A percentile compares a stretch with the other conserved stretches of the same genome.
Conservation (phyloP, 768 basidiomycete species). For the Favolaschia claudopus region DNA sequence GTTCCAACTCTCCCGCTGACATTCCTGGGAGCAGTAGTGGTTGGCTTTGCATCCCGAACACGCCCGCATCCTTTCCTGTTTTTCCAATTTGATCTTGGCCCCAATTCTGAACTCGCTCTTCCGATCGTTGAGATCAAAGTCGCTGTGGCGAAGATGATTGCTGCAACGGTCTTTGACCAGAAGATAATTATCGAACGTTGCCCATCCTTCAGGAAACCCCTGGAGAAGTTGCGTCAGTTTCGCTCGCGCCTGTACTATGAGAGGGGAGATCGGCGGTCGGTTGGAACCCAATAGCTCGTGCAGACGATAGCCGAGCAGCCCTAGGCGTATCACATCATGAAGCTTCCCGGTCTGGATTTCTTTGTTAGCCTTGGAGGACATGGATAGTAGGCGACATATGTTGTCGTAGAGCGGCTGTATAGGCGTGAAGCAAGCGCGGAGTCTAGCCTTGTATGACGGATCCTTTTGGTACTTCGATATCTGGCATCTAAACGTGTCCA, state of each 20-base stretch:
- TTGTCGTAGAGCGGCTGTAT: neutral
- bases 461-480: neutral
- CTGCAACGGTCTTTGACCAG: neutral
- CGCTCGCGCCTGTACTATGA: neutral
- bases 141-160: conserved; percentile 6
- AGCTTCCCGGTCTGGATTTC: neutral
- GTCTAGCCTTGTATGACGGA: neutral
- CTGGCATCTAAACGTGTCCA: neutral
- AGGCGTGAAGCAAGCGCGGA: neutral
- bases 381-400: neutral
- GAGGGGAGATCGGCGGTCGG: neutral
- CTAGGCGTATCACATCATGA: neutral
- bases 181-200: neutral
- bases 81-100: neutral
- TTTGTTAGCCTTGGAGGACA: neutral
- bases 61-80: neutral
- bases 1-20: neutral
- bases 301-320: neutral
- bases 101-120: neutral
- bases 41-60: conserved; percentile 1
- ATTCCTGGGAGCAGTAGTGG: conserved; percentile 2
- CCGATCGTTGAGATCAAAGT: neutral
- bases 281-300: neutral
- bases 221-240: no score
- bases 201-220: neutral